These are phyloP conservation scores for Chalciporus sp. DNA, from an alignment of 1,284 basidiomycete genomes.

Conservation along the genomic window DNA sequence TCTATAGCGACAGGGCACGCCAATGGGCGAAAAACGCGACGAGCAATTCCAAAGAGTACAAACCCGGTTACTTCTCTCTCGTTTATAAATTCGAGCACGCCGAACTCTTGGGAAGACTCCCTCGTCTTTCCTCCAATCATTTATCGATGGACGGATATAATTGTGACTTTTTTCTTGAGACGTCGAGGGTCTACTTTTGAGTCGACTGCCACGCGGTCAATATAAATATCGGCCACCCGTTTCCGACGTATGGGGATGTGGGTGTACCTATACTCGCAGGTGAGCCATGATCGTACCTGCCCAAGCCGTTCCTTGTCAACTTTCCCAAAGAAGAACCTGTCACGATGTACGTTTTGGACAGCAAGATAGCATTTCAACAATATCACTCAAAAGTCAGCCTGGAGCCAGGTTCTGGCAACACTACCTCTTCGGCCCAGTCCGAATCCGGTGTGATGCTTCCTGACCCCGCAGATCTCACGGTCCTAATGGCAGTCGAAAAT, in stretches of 20 bases:
- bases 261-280: conserved; percentile 16
- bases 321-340: conserved; percentile 2
- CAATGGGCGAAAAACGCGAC: background rate
- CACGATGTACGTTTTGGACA: background rate
- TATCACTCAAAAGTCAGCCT: background rate
- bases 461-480: background rate
- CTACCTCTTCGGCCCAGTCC: background rate
- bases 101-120: background rate
- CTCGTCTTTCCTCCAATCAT: background rate
- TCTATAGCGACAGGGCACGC: conserved; percentile 8
- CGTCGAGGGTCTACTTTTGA: no score
- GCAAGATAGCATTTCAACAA: background rate
- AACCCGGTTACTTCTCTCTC: background rate
- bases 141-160: background rate
- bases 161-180: background rate
- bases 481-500: background rate
- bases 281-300: conserved; percentile 19
- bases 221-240: conserved; percentile 3
- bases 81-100: background rate
- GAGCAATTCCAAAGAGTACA: background rate
- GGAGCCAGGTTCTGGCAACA: background rate
- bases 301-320: conserved; percentile 6
- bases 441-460: background rate
- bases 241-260: background rate
- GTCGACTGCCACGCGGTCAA: conserved; percentile 6